Conservation (phyloP, 768 basidiomycete genomes). For the Xerocomus potaroensis region DNA sequence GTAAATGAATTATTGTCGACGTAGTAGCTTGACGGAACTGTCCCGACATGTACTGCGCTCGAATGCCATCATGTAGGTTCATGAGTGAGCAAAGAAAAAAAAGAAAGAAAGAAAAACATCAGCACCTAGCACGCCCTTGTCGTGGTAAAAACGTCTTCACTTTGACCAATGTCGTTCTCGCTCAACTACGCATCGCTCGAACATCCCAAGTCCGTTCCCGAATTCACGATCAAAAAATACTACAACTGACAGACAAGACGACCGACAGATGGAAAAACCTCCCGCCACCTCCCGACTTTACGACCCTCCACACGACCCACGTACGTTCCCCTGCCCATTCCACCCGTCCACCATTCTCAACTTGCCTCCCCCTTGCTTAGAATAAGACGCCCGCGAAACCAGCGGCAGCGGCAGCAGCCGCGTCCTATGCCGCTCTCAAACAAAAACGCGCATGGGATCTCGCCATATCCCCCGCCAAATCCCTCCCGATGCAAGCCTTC, state of each 20-base stretch:
- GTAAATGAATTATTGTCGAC: no score
- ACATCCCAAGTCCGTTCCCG: slow-evolving; percentile 21
- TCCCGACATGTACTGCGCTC: no score
- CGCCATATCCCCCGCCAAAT: slow-evolving; percentile 81
- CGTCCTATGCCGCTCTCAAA: slow-evolving; percentile 65
- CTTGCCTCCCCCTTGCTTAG: slow-evolving; percentile 28
- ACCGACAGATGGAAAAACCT: slow-evolving; percentile 56
- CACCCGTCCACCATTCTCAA: no score
- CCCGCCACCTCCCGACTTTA: slow-evolving; percentile 66
- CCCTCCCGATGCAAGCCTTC: slow-evolving; percentile 93
- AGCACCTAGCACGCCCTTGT: no score
- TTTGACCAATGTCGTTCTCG: slow-evolving; percentile 21
- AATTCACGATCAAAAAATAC: no score
- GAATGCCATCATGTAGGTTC: no score
- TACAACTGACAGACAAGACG: no score
- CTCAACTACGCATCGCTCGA: slow-evolving; percentile 32
- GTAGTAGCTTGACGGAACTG: no score
- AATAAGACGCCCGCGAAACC: slow-evolving; percentile 38
- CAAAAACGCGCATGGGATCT: slow-evolving; percentile 83
- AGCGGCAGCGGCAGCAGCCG: slow-evolving; percentile 28
- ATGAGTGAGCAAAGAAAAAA: no score
- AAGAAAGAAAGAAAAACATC: no score
- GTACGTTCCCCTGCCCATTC: slow-evolving; percentile 14
- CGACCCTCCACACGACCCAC: slow-evolving; percentile 37
- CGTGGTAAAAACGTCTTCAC: not conserved